phyloP scores from a whole-genome alignment of 768 basidiomycete genomes.

The Termitomyces sp. region DNA sequence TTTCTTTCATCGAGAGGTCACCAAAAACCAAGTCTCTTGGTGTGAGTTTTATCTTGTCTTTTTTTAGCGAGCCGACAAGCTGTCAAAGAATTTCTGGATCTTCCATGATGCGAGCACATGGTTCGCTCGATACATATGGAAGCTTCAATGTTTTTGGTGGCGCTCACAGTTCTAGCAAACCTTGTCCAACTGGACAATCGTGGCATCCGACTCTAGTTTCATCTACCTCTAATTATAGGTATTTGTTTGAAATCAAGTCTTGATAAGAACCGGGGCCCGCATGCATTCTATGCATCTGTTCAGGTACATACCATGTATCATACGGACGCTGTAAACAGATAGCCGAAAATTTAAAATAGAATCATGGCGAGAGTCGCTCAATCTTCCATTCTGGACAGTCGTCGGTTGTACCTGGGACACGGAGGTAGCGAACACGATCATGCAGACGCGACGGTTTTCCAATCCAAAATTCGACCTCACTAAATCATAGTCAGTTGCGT shows the following conservation, averaged over 20 bases:
- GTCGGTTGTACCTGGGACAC: constrained; percentile 39
- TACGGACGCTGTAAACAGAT: background rate
- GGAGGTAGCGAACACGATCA: constrained; percentile 78
- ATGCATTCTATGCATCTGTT: background rate
- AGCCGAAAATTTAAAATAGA: background rate
- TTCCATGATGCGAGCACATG: background rate
- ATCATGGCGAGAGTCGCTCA: constrained; percentile 71
- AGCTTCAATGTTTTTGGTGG: background rate
- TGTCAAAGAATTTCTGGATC: background rate
- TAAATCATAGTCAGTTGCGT: constrained; percentile 23
- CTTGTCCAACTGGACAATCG: background rate
- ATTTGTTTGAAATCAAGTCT: background rate
- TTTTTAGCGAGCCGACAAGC: background rate
- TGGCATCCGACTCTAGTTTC: background rate
- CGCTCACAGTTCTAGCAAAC: background rate
- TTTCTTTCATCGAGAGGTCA: background rate
- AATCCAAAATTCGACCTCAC: constrained; percentile 97
- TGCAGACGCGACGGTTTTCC: constrained; percentile 93
- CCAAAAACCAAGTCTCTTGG: background rate
- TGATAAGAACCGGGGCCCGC: background rate
- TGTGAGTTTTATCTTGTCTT: background rate
- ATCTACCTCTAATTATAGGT: background rate
- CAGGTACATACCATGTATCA: background rate
- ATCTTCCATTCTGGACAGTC: constrained; percentile 65
- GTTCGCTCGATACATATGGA: background rate